Base-by-base conservation (phyloP, 805 yeast species). In the Candida xiaguanensis region DNA sequence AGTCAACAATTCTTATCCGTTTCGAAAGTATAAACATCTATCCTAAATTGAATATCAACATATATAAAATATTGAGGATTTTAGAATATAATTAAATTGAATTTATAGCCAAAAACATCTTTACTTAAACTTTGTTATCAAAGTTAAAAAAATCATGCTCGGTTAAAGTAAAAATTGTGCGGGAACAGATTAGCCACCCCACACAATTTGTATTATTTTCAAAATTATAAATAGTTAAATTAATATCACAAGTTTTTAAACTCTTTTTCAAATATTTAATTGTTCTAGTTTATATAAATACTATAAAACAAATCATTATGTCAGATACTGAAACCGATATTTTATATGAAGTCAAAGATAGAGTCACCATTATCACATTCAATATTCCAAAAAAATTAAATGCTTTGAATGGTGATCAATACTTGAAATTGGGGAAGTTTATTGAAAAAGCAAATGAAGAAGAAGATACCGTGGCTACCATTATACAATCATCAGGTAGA, bases 401-500 rank as follows among this genome's bases (percentile, higher is more conserved):
- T 58, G 85, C 95, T 1, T 61, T 87, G 52, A 73, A 77, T 32
- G 78, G 78, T 29, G 73, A 68, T 5, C 87, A 85, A 48, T 85
- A 82, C 56, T 63, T 77, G 26, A 60, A 72, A 39, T 59, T 87
- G 36, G 86, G 82, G 2, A 68, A 74, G 41, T 63, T 73, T 9
- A 61, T 88, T 9, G 78, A 78, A 46, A 54, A 68, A 43, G 89
- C 95, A 0, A 81, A 85, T 42, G 55, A 63, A 4, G 81, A 85
- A 41, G 77, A 77, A 17, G 65, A 69, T 15, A 80, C 91, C 0
- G 52, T 73, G 6, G 72, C 78, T 17, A 88, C 96, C 1, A 63
- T 85, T 36, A 59, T 88, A 35, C 80, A 78, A 52, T 72, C 88
- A 24, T 68, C 83, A 0, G 95, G 95, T 0, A 69, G 82, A 41